These are phyloP conservation scores for Tolypocladium ovalisporum DNA, from an alignment of 2,329 filamentous ascomycete genomes.

Conservation along the genomic window DNA sequence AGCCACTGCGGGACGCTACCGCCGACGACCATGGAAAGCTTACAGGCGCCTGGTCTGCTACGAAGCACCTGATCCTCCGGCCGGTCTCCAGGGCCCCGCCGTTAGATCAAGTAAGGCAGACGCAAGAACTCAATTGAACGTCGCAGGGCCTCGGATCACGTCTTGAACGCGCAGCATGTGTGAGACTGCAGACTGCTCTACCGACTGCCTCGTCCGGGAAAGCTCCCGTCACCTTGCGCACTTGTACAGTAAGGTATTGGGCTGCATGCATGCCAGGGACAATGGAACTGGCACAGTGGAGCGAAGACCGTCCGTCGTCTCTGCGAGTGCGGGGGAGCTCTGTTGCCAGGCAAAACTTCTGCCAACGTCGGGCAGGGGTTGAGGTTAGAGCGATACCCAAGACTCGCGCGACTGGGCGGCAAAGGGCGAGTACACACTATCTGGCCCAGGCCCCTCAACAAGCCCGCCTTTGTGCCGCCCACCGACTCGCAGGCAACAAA, in stretches of 20 bases:
- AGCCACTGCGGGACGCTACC: too few species aligned
- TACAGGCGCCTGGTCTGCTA: too few species aligned
- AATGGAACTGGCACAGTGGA: not conserved
- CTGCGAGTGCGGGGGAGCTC: not conserved
- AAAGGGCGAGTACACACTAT: not conserved
- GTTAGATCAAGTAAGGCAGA: too few species aligned
- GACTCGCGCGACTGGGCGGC: not conserved
- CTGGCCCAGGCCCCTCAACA: not conserved
- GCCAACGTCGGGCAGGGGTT: not conserved
- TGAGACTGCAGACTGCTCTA: too few species aligned
- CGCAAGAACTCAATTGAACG: not conserved
- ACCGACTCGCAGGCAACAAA: constrained; percentile 7
- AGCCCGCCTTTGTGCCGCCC: constrained; percentile 3
- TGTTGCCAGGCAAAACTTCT: not conserved
- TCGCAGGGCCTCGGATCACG: too few species aligned
- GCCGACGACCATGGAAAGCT: too few species aligned
- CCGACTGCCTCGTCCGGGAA: not conserved
- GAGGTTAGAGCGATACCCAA: not conserved
- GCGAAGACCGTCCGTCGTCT: too few species aligned
- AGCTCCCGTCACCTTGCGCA: not conserved
- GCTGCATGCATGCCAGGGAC: not conserved
- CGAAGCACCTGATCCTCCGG: too few species aligned
- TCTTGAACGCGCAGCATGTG: too few species aligned
- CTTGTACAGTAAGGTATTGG: not conserved
- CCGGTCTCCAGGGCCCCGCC: too few species aligned